phyloP scores from a whole-genome alignment of 2,329 filamentous ascomycete species.

The Stachybotrys elegans region DNA sequence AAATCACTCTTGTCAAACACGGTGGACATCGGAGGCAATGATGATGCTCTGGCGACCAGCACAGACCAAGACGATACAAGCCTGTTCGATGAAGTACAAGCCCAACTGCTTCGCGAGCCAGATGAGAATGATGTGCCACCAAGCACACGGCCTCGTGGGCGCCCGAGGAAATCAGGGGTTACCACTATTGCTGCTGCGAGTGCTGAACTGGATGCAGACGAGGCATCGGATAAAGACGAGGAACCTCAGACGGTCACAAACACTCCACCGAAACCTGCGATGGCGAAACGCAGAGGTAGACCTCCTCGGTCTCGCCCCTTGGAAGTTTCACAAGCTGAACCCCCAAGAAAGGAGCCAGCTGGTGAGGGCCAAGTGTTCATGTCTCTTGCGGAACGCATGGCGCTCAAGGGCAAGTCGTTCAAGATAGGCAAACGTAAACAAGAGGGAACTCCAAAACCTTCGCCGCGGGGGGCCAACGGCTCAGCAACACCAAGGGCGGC shows the following conservation, averaged over 20 bases:
- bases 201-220: slow-evolving; percentile 2
- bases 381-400: slow-evolving; percentile 55
- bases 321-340: too few relatives aligned
- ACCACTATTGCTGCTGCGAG: slow-evolving; percentile 16
- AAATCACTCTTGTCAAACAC: too few relatives aligned
- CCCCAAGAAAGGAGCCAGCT: slow-evolving; percentile 8
- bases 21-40: too few relatives aligned
- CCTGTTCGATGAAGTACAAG: slow-evolving; percentile 12
- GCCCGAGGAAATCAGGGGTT: slow-evolving; percentile 20
- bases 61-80: slow-evolving; percentile 4
- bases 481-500: not conserved
- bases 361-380: slow-evolving; percentile 31
- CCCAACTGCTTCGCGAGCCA: too few relatives aligned
- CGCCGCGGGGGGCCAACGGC: not conserved
- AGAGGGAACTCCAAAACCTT: not conserved
- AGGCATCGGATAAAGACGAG: too few relatives aligned
- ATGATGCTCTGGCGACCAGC: too few relatives aligned
- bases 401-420: slow-evolving; percentile 46
- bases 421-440: slow-evolving; percentile 39
- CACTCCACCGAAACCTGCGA: too few relatives aligned
- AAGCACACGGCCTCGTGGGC: slow-evolving; percentile 17
- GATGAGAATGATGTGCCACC: too few relatives aligned
- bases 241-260: too few relatives aligned
- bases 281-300: too few relatives aligned
- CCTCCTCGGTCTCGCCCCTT: too few relatives aligned